phyloP scores from a whole-genome alignment of 352 stramenopile species.

The Plasmopara halstedii region DNA sequence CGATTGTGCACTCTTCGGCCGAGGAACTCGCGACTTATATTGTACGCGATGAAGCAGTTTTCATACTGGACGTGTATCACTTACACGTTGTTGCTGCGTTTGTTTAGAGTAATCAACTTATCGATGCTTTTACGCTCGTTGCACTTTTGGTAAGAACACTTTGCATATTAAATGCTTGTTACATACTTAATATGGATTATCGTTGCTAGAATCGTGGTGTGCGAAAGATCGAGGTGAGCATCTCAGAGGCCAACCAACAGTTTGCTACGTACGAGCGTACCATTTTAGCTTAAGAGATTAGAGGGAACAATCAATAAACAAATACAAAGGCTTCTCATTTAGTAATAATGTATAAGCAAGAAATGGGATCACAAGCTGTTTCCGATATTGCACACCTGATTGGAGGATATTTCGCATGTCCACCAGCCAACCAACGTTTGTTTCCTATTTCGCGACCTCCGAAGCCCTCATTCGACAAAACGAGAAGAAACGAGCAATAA shows the following conservation, averaged over 20 bases:
- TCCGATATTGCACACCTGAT: too few species aligned
- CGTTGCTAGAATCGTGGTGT: constrained; percentile 54
- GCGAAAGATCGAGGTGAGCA: constrained; percentile 90
- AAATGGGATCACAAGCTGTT: too few species aligned
- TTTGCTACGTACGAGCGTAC: constrained; percentile 75
- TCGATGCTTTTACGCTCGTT: constrained; percentile 77
- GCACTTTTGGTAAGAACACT: constrained; percentile 46
- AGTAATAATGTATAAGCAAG: background rate
- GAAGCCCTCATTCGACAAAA: constrained; percentile 23
- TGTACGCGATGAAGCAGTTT: constrained; percentile 31
- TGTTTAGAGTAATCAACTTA: constrained; percentile 74
- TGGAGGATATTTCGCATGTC: constrained; percentile 8
- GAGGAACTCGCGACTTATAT: constrained; percentile 96
- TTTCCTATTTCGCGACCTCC: constrained; percentile 7
- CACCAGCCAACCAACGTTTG: constrained; percentile 23
- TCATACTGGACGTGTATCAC: background rate
- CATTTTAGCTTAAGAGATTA: constrained; percentile 34
- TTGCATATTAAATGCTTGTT: background rate
- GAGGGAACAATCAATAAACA: too few species aligned
- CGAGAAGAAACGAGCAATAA: constrained; percentile 5
- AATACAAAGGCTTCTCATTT: too few species aligned
- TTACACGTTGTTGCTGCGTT: constrained; percentile 1
- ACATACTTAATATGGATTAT: background rate
- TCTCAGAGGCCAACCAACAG: constrained; percentile 90
- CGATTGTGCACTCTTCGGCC: constrained; percentile 95